Percentiles rank a stretch among this genome's conserved stretches.
phyloP scores from a whole-genome alignment of 129 eudicot species.

The Pittosporum tobira region DNA sequence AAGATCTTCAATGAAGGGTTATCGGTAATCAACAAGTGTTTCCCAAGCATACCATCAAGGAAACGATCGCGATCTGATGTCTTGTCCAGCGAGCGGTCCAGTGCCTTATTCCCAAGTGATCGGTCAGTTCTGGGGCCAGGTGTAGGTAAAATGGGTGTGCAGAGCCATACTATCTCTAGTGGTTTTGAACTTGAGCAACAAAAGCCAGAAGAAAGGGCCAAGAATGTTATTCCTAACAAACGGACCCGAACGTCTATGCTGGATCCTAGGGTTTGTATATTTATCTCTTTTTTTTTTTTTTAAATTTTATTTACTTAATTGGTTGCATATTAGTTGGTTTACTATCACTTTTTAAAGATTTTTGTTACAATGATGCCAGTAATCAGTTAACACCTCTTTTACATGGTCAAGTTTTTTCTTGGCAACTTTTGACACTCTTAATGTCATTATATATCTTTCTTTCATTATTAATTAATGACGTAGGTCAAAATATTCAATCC shows the following conservation, averaged over 20 bases:
- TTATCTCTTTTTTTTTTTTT: constrained; percentile 6
- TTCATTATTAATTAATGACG: neutral
- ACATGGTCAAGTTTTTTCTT: neutral
- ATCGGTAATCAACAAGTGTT: constrained; percentile 60
- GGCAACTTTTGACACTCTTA: neutral
- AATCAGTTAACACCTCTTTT: neutral
- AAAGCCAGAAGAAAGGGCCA: constrained; percentile 67
- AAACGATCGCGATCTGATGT: constrained; percentile 72
- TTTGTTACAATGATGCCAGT: neutral
- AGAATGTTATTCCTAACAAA: constrained; percentile 54
- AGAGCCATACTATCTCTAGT: constrained; percentile 36
- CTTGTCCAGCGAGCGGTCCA: constrained; percentile 57
- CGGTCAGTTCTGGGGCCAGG: constrained; percentile 43
- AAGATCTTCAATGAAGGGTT: constrained; percentile 74
- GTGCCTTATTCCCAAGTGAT: constrained; percentile 35
- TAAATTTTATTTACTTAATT: neutral
- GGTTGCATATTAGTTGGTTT: neutral
- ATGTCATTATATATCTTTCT: neutral
- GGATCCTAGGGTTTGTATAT: constrained; percentile 57
- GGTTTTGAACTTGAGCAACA: constrained; percentile 57
- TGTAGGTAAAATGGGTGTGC: constrained; percentile 44
- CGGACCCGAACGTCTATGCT: constrained; percentile 75
- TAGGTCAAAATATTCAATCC: neutral
- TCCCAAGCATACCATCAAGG: constrained; percentile 75
- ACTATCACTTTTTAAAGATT: no score